Base-by-base conservation (phyloP, 2,329 filamentous ascomycete genomes). In the Fusarium ambrosium region DNA sequence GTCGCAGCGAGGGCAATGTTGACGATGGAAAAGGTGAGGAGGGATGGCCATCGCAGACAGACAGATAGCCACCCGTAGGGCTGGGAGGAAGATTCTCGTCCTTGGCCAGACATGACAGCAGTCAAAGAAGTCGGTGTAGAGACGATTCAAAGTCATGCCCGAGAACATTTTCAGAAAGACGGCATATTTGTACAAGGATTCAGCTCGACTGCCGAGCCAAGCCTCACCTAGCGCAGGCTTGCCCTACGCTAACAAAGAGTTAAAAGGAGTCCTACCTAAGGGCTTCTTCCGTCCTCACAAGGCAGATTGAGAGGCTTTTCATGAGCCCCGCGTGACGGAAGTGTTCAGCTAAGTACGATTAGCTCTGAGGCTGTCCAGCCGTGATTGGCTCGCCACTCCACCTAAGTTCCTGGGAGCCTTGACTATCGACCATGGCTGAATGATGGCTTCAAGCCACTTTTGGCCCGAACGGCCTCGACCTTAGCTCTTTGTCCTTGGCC, bases 11-110 rank as follows among this genome's bases (percentile, higher is more conserved):
- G 68, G 22, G 68, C 55, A n/a, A 71, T 56, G 43, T 68, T 61
- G 36, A 71, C 1, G 36, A 61, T 45, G 18, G 41, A 34, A 20
- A 71, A 71, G n/a, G 51, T 16, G 18, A 71, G 22, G 24, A 71
- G 65, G 20, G 68, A 71, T 16, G 68, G 68, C 68, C 64, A 68
- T 48, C 56, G 65, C 29, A 71, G 34, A 43, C 64, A 64, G 18
- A 34, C n/a, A n/a, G 59, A 64, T 29, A 70, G 18, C 68, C 68
- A 70, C n/a, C 68, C 68, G n/a, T 67, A 71, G 10, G 65, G 13
- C 59, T 64, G 11, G 39, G 64, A 10, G 5, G 62, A 32, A 32
- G 14, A 41, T 16, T 34, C 20, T 56, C n/a, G 48, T 14, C n/a
- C 39, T 63, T 62, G 36, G 11, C 27, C 16, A 45, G 55, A 22